phyloP scores from a whole-genome alignment of 805 yeast species.

The Wickerhamomyces ciferrii region DNA sequence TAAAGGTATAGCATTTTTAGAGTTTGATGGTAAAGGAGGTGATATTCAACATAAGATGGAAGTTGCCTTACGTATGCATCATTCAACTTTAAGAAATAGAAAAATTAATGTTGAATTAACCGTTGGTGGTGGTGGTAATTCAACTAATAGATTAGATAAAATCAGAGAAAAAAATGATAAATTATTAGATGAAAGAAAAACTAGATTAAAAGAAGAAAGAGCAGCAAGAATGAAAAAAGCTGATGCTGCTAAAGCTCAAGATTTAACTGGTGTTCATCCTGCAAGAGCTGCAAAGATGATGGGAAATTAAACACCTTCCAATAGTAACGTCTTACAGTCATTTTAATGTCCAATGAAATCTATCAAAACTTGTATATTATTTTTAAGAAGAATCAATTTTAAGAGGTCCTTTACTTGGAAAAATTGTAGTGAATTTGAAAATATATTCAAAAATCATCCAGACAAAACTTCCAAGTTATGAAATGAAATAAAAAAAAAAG shows the following conservation, averaged over 20 bases:
- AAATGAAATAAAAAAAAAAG: background rate
- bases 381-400: background rate
- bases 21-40: constrained; percentile 51
- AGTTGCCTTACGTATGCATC: constrained; percentile 80
- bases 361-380: background rate
- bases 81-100: constrained; percentile 59
- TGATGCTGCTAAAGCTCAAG: constrained; percentile 11
- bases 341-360: background rate
- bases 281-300: constrained; percentile 55
- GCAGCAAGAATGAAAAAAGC: constrained; percentile 32
- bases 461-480: background rate
- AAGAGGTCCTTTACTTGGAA: background rate
- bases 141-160: constrained; percentile 60
- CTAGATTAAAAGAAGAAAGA: constrained; percentile 45
- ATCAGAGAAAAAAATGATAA: constrained; percentile 75
- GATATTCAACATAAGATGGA: constrained; percentile 80
- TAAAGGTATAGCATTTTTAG: constrained; percentile 90
- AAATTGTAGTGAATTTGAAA: too few relatives aligned
- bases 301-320: constrained; percentile 9
- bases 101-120: constrained; percentile 94
- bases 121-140: constrained; percentile 97
- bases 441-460: background rate
- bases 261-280: constrained; percentile 45
- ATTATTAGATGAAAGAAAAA: constrained; percentile 63
- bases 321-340: background rate